Base-by-base conservation (phyloP, 495 filamentous ascomycete genomes). In the Podospora australis region DNA sequence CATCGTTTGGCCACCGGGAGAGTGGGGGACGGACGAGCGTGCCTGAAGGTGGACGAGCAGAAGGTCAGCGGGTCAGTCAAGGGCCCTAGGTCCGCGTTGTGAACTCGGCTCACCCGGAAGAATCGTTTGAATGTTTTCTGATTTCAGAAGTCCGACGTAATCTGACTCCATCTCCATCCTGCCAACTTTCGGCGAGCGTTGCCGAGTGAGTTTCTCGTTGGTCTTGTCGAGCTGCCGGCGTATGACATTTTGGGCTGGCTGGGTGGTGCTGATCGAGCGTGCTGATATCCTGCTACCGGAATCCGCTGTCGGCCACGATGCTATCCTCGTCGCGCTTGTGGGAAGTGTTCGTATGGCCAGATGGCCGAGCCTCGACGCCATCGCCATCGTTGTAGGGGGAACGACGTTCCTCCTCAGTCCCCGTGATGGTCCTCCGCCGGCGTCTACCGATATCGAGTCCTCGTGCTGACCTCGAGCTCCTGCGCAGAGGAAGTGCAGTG, bases 11-110 rank as follows among this genome's bases (percentile, higher is more conserved):
- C 21, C 54, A 54, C 23, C 43, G 36, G 8, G 43, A 55, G 6
- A 54, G 21, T 7, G 59, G 57, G 2, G 63, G 63, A 2, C 48
- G 22, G 30, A 66, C 34, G 21, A 64, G 56, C 14, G 62, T 65
- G n/a, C 50, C 62, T 62, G 30, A 21, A 6, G 10, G 19, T 9
- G 34, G n/a, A 16, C 6, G 26, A 30, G 26, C 6, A 20, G 19
- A 22, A 40, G 38, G 23, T 24, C 14, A 28, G n/a, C 20, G 19
- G 28, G 22, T 16, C 22, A 25, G 20, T 11, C 22, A 16, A 29
- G 21, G 38, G 38, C 1, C n/a, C 10, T 19, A 20, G 38, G 17
- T 4, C 2, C 38, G 38, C 8, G 38, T 36, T 13, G n/a, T 14
- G 32, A 8, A 16, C 19, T 17, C 19, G 14, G 32, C 32, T 36